Evolutionary conservation across 176 grass and related monocot genomes (phyloP).

Genomic region (Bolboschoenus planiculmis): DNA sequence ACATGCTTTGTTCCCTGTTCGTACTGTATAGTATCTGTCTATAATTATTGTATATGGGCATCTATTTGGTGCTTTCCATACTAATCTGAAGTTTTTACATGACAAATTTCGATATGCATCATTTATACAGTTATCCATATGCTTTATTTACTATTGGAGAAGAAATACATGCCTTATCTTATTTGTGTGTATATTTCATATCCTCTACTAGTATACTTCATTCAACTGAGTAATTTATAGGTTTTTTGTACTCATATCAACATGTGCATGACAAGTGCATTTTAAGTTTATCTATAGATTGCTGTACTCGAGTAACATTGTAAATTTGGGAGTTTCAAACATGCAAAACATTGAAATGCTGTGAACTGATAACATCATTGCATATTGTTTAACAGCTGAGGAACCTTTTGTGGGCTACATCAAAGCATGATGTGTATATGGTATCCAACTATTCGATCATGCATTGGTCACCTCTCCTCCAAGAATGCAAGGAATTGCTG

Average conservation of each 20-base stretch:
- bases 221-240: neutral
- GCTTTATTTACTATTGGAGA: neutral
- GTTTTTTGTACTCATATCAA: neutral
- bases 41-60: neutral
- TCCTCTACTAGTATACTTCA: neutral
- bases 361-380: neutral
- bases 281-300: neutral
- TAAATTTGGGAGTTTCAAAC: neutral
- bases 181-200: neutral
- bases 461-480: slow-evolving; percentile 75
- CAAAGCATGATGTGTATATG: slow-evolving; percentile 94
- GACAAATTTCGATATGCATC: neutral
- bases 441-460: slow-evolving; percentile 66
- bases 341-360: neutral
- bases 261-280: neutral
- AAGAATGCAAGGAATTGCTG: slow-evolving; percentile 57
- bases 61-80: neutral
- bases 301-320: neutral
- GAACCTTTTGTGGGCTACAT: slow-evolving; percentile 87
- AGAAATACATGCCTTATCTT: neutral
- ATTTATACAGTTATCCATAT: neutral
- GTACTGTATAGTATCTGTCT: too few species aligned
- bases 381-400: slow-evolving; percentile 44
- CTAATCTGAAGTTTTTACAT: neutral
- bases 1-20: neutral